Evolutionary conservation across 2,329 filamentous ascomycete species (phyloP).

Genomic region (Nigrospora oryzae): DNA sequence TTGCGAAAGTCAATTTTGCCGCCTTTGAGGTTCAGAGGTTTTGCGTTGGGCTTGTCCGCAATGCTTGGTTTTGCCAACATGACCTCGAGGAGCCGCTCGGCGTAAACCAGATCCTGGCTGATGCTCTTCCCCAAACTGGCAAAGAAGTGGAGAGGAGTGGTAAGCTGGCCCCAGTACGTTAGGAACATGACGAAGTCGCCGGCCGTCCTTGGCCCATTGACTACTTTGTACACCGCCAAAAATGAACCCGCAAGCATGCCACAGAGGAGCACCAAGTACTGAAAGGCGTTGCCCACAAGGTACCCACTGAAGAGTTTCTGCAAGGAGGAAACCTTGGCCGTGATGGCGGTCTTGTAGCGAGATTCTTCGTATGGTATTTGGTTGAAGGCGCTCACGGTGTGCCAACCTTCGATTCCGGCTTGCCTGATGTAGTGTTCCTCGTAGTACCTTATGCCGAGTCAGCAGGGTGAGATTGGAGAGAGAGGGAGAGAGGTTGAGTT

Average conservation of each 20-base stretch:
- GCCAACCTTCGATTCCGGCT: slow-evolving; percentile 49
- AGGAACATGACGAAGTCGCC: slow-evolving; percentile 65
- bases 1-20: slow-evolving; percentile 46
- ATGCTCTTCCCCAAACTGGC: slow-evolving; percentile 46
- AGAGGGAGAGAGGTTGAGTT: not conserved
- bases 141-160: slow-evolving; percentile 64
- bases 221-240: slow-evolving; percentile 57
- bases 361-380: slow-evolving; percentile 48
- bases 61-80: slow-evolving; percentile 50
- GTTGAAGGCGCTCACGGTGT: slow-evolving; percentile 52
- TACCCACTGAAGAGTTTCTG: slow-evolving; percentile 34
- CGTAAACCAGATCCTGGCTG: slow-evolving; percentile 47
- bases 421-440: slow-evolving; percentile 47
- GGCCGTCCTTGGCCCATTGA: slow-evolving; percentile 47
- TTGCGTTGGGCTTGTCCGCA: slow-evolving; percentile 40
- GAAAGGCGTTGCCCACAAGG: slow-evolving; percentile 43
- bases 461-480: not conserved
- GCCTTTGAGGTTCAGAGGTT: slow-evolving; percentile 38
- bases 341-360: slow-evolving; percentile 42
- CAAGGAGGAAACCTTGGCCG: slow-evolving; percentile 25
- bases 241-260: slow-evolving; percentile 59
- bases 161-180: slow-evolving; percentile 68
- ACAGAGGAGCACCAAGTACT: slow-evolving; percentile 56
- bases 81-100: slow-evolving; percentile 48
- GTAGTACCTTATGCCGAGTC: slow-evolving; percentile 23